These are phyloP conservation scores for Talaromyces pinophilus DNA, from an alignment of 2,329 filamentous ascomycete species.

Conservation along the genomic window DNA sequence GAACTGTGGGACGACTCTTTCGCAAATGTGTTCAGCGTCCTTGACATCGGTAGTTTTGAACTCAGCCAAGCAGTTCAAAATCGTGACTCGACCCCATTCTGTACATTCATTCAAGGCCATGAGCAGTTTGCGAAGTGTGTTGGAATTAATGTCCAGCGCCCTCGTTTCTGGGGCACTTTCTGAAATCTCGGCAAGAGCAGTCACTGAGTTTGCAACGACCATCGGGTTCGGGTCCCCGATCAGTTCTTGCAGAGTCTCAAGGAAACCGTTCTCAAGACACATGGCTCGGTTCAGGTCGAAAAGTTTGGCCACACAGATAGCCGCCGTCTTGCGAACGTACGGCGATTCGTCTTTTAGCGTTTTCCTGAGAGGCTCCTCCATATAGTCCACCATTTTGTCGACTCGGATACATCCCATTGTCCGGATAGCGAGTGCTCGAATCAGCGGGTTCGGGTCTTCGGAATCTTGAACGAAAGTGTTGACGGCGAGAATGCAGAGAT, in stretches of 20 bases:
- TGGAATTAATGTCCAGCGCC: slow-evolving; percentile 77
- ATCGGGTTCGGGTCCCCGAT: slow-evolving; percentile 98
- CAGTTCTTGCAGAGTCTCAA: slow-evolving; percentile 90
- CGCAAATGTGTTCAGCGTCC: slow-evolving; percentile 97
- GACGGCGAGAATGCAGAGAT: slow-evolving; percentile 96
- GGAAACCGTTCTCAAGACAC: slow-evolving; percentile 95
- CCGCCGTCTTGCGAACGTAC: slow-evolving; percentile 96
- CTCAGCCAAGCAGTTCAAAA: slow-evolving; percentile 83
- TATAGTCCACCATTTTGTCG: slow-evolving; percentile 99
- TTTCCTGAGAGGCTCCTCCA: slow-evolving; percentile 96
- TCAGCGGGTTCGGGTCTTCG: slow-evolving; percentile 95
- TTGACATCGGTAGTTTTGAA: slow-evolving; percentile 86
- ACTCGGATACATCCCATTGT: slow-evolving; percentile 99
- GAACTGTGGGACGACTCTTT: slow-evolving; percentile 93
- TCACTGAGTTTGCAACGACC: slow-evolving; percentile 97
- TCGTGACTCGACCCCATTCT: slow-evolving; percentile 95
- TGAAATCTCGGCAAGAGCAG: slow-evolving; percentile 85
- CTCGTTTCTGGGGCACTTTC: slow-evolving; percentile 89
- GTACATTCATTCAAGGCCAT: slow-evolving; percentile 98
- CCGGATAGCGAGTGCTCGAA: slow-evolving; percentile 89
- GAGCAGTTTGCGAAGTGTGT: slow-evolving; percentile 88
- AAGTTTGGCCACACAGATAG: slow-evolving; percentile 95
- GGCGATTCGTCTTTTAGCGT: slow-evolving; percentile 96
- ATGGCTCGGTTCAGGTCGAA: slow-evolving; percentile 91
- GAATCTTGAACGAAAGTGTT: slow-evolving; percentile 99